Evolutionary conservation across 345 rosid species (phyloP).

Genomic region (Euclidium syriacum): DNA sequence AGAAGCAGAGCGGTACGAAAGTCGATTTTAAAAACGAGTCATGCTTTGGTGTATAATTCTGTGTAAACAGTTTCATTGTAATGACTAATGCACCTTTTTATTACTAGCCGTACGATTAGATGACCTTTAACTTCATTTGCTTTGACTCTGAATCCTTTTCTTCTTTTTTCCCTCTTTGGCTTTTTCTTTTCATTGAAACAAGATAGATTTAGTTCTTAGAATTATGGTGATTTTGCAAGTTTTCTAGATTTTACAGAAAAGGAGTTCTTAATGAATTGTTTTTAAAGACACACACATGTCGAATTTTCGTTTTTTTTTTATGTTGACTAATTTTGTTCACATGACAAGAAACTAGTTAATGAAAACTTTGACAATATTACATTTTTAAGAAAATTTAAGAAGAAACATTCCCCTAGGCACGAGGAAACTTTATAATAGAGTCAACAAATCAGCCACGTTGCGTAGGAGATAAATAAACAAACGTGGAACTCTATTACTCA

Average conservation of each 20-base stretch:
- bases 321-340: neutral
- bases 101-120: constrained; percentile 19
- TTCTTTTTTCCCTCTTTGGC: neutral
- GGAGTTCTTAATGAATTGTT: neutral
- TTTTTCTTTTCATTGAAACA: too few species aligned
- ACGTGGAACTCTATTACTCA: neutral
- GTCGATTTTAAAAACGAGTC: neutral
- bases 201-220: too few species aligned
- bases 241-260: neutral
- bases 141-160: neutral
- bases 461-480: neutral
- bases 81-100: neutral
- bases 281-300: constrained; percentile 3
- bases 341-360: constrained; percentile 8
- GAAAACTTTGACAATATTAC: neutral
- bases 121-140: neutral
- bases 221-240: neutral
- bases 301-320: neutral
- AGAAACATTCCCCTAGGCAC: constrained; percentile 19
- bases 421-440: neutral
- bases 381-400: neutral
- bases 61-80: neutral
- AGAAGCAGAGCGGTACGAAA: constrained; percentile 24
- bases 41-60: constrained; percentile 3
- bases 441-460: constrained; percentile 19